Conservation (phyloP, 2,329 filamentous ascomycete species). For the Epichloe aotearoae region DNA sequence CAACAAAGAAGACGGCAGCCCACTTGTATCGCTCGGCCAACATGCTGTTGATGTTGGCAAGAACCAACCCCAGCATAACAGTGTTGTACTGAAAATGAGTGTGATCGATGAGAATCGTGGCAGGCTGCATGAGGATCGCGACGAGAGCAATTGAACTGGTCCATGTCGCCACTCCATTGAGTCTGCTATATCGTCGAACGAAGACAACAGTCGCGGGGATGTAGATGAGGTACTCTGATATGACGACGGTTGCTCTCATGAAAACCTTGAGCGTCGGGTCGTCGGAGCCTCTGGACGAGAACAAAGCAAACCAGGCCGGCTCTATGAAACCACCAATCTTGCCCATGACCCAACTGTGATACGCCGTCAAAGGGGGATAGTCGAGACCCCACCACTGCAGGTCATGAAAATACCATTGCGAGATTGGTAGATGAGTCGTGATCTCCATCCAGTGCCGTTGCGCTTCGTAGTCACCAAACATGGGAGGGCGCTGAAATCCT, state of each 20-base stretch:
- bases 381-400: conserved; percentile 96
- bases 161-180: conserved; percentile 68
- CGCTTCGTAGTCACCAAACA: conserved; percentile 95
- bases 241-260: conserved; percentile 84
- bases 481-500: conserved; percentile 72
- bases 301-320: conserved; percentile 75
- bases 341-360: conserved; percentile 93
- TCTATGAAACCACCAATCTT: conserved; percentile 71
- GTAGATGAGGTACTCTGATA: conserved; percentile 85
- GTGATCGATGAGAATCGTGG: conserved; percentile 83
- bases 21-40: conserved; percentile 73
- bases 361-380: conserved; percentile 96
- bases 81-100: conserved; percentile 98
- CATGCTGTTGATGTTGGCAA: conserved; percentile 81
- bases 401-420: conserved; percentile 97
- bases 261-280: conserved; percentile 75
- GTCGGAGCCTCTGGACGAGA: conserved; percentile 69
- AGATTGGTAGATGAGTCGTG: conserved; percentile 75
- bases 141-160: conserved; percentile 73
- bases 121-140: conserved; percentile 85
- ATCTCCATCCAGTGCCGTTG: conserved; percentile 99
- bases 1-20: conserved; percentile 88
- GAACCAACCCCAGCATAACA: conserved; percentile 86
- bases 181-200: conserved; percentile 63
- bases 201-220: conserved; percentile 79